Conservation (phyloP, 192 early-diverging fungal species). For the Gorgonomyces haynaldii region DNA sequence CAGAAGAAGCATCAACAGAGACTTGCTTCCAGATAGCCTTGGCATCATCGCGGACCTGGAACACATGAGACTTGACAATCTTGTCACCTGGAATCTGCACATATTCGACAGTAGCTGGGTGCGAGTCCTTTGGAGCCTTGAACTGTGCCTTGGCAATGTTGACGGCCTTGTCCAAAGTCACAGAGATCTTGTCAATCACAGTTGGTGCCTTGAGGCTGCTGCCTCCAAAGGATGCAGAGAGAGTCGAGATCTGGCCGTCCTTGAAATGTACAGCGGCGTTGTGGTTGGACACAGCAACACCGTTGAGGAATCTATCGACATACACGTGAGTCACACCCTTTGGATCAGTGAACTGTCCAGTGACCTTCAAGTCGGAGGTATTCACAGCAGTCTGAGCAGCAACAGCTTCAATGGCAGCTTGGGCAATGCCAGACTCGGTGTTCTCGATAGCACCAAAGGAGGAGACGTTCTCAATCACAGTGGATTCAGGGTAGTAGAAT, state of each 20-base stretch:
- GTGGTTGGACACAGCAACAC: constrained; percentile 1
- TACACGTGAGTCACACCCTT: constrained; percentile 4
- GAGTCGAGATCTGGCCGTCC: constrained; percentile 1
- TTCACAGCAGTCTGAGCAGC: no score
- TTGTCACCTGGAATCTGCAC: constrained; percentile 5
- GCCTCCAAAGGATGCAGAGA: background rate
- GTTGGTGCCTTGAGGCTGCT: background rate
- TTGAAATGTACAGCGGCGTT: constrained; percentile 8
- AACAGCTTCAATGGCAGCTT: no score
- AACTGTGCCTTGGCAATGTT: background rate
- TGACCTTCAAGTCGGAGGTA: no score
- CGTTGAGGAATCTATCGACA: background rate
- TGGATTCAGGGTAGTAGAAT: constrained; percentile 9
- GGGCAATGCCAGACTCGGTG: no score
- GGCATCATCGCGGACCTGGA: constrained; percentile 3
- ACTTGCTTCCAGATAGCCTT: constrained; percentile 2
- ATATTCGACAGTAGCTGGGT: constrained; percentile 3
- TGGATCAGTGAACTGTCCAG: background rate
- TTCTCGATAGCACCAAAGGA: background rate
- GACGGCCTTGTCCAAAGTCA: constrained; percentile 6
- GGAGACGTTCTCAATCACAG: background rate
- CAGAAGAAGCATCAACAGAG: constrained; percentile 7
- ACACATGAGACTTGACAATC: constrained; percentile 1
- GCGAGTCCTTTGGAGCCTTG: background rate
- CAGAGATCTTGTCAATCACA: background rate